Percentiles rank a stretch among this genome's conserved stretches.
Evolutionary conservation across 768 basidiomycete species (phyloP).

Genomic region (Phlegmacium glaucopus): DNA sequence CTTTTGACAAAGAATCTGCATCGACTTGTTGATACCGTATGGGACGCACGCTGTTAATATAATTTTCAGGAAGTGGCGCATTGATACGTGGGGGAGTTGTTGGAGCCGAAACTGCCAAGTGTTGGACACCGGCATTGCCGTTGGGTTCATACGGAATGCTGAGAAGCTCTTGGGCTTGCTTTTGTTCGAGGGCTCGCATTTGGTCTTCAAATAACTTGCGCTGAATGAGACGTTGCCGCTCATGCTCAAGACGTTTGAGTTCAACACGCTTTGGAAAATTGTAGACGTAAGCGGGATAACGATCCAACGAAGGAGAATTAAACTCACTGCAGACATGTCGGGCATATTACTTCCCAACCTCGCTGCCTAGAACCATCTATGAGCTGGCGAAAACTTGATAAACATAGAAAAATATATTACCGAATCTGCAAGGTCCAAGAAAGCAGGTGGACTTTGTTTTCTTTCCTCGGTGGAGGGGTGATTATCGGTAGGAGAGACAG

Average conservation of each 20-base stretch:
- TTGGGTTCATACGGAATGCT: conserved; percentile 65
- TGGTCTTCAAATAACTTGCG: conserved; percentile 94
- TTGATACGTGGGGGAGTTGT: conserved; percentile 85
- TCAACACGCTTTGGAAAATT: conserved; percentile 68
- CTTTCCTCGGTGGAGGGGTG: conserved; percentile 61
- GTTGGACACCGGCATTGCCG: conserved; percentile 53
- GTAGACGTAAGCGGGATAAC: conserved; percentile 5
- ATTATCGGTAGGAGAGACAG: conserved; percentile 74
- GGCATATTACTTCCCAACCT: conserved; percentile 82
- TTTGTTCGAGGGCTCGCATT: conserved; percentile 90
- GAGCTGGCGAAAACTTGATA: conserved; percentile 15
- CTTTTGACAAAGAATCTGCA: conserved; percentile 60
- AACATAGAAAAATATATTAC: conserved; percentile 36
- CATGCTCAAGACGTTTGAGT: conserved; percentile 87
- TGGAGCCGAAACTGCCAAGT: conserved; percentile 84
- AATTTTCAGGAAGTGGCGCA: conserved; percentile 61
- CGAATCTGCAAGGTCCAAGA: conserved; percentile 91
- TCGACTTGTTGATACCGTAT: conserved; percentile 49
- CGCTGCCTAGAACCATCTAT: conserved; percentile 52
- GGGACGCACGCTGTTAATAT: conserved; percentile 37
- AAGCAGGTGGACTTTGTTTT: conserved; percentile 88
- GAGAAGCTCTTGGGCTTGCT: conserved; percentile 85
- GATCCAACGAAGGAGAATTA: conserved; percentile 1
- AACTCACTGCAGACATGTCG: conserved; percentile 81
- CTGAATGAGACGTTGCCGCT: conserved; percentile 82